These are phyloP conservation scores for Neolentinus lepideus DNA, from an alignment of 1,284 basidiomycete species.

Conservation along the genomic window DNA sequence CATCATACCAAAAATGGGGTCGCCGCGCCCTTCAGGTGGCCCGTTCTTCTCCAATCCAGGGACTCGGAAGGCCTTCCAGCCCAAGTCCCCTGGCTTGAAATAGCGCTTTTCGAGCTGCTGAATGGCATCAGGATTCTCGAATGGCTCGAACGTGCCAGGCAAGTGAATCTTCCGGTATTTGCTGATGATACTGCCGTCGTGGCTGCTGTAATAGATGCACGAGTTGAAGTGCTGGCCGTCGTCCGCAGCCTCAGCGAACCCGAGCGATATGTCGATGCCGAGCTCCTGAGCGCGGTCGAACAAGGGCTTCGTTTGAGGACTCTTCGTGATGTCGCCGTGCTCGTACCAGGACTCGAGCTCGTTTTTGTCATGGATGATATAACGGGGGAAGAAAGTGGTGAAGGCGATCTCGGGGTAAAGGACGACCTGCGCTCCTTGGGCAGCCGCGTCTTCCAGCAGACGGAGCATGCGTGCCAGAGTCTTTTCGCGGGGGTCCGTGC, in stretches of 20 bases:
- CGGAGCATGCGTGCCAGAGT: constrained; percentile 8
- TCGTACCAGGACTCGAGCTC: constrained; percentile 11
- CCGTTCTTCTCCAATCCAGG: constrained; percentile 2
- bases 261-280: constrained; percentile 8
- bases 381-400: constrained; percentile 12
- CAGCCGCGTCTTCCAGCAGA: constrained; percentile 7
- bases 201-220: constrained; percentile 6
- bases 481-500: constrained; percentile 4
- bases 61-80: constrained; percentile 10
- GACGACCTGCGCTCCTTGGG: constrained; percentile 7
- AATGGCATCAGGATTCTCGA: constrained; percentile 9
- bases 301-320: constrained; percentile 7
- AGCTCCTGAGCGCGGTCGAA: constrained; percentile 9
- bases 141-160: constrained; percentile 6
- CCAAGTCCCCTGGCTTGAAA: constrained; percentile 10
- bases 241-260: constrained; percentile 10
- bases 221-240: constrained; percentile 10
- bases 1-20: constrained; percentile 9
- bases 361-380: constrained; percentile 7
- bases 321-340: constrained; percentile 5
- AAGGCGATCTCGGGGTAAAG: constrained; percentile 11
- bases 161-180: constrained; percentile 9
- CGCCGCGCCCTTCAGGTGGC: constrained; percentile 2
- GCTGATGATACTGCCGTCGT: constrained; percentile 4
- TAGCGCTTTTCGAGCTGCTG: constrained; percentile 12